These are phyloP conservation scores for Neopestalotiopsis rosae DNA, from an alignment of 2,329 filamentous ascomycete genomes.

Conservation along the genomic window DNA sequence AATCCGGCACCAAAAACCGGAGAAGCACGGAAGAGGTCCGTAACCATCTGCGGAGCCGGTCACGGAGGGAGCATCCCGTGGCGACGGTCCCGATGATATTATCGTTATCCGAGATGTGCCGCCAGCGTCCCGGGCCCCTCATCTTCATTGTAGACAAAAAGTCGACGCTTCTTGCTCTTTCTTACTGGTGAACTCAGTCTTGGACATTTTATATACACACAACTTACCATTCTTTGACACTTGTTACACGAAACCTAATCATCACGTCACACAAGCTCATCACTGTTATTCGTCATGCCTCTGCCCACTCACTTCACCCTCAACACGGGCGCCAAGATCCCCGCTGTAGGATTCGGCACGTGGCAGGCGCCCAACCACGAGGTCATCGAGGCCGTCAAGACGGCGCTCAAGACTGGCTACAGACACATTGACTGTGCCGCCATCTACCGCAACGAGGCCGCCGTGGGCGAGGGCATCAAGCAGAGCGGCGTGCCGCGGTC, in stretches of 20 bases:
- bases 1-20: neutral
- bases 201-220: neutral
- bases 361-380: constrained; percentile 33
- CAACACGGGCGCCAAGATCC: constrained; percentile 46
- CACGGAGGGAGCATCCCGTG: neutral
- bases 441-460: constrained; percentile 59
- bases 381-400: constrained; percentile 18
- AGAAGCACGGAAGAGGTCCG: neutral
- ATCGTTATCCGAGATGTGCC: neutral
- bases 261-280: neutral
- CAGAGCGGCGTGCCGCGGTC: constrained; percentile 18
- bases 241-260: neutral
- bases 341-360: constrained; percentile 46
- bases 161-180: neutral
- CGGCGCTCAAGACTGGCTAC: constrained; percentile 55
- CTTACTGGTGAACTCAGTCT: neutral
- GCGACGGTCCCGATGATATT: neutral
- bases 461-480: constrained; percentile 44
- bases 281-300: constrained; percentile 1
- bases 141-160: neutral
- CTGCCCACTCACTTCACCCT: constrained; percentile 36
- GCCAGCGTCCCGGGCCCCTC: neutral
- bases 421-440: constrained; percentile 61
- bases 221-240: neutral
- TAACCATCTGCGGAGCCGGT: neutral